Base-by-base conservation (phyloP, 2,329 filamentous ascomycete genomes). In the Diaporthe vexans region DNA sequence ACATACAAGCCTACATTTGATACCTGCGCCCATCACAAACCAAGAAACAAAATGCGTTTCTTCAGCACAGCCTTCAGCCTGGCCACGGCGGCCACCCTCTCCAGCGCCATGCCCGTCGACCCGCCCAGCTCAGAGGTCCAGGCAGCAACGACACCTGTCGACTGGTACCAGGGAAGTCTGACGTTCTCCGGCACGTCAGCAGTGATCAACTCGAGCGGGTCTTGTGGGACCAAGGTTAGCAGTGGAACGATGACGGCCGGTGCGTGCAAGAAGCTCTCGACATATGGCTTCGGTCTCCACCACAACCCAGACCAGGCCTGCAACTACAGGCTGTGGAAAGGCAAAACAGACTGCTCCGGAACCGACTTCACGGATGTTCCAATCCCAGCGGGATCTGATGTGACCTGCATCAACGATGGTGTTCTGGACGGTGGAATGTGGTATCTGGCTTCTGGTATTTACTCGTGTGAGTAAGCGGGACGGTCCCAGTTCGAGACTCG, bases 401-500 rank as follows among this genome's bases (percentile, higher is more conserved):
- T 68, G 21, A 68, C 63, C 48, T 68, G 63, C 48, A 54, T 68
- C 46, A 68, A 68, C 33, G 48, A 52, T 21, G 63, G 63, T 2
- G 63, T 68, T 6, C n/a, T 68, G 33, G 63, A 68, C 8, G 63
- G 63, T 40, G 63, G 63, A 13, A 68, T n/a, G n/a, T 68, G 21
- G 15, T 68, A 68, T 33, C n/a, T 68, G 29, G 63, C 63, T 54
- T 68, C 63, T 5, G 63, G 63, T 40, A 68, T 68, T 24, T 68
- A 54, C 48, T 26, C 48, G 2, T 68, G 63, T 11, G 46, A 68
- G 19, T 68, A 15, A 54, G 10, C n/a, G 43, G 43, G 6, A 33
- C 1, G 6, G 46, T 4, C 2, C 24, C 19, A 8, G 7, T 15
- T 54, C 26, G 63, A 29, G 0, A 1, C 17, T 37, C 24, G n/a